phyloP scores from a whole-genome alignment of 768 basidiomycete genomes.

The Cyclocybe cylindracea region DNA sequence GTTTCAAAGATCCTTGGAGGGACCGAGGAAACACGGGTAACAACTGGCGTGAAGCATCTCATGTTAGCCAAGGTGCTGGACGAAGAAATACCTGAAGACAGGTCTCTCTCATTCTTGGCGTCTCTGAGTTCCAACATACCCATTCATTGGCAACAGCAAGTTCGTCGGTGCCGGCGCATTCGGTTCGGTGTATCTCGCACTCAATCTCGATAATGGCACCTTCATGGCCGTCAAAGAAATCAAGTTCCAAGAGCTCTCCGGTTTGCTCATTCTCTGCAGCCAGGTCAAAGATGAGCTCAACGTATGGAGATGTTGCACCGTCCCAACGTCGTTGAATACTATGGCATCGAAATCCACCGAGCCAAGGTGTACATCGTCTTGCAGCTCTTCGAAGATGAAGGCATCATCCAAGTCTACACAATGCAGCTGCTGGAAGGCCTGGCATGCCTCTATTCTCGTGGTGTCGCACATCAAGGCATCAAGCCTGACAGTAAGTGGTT shows the following conservation, averaged over 20 bases:
- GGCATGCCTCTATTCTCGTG: slow-evolving; percentile 88
- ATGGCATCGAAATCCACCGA: slow-evolving; percentile 97
- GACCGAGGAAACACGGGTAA: slow-evolving; percentile 66
- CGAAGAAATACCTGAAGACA: slow-evolving; percentile 90
- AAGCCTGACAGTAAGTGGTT: slow-evolving; percentile 91
- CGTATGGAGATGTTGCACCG: slow-evolving; percentile 99
- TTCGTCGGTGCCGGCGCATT: slow-evolving; percentile 99
- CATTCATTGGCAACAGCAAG: slow-evolving; percentile 96
- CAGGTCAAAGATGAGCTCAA: slow-evolving; percentile 95
- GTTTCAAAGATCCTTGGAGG: slow-evolving; percentile 56
- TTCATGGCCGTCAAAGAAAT: slow-evolving; percentile 99
- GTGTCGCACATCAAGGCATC: slow-evolving; percentile 94
- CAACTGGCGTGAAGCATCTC: slow-evolving; percentile 67
- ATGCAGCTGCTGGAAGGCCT: slow-evolving; percentile 97
- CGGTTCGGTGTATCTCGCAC: slow-evolving; percentile 98
- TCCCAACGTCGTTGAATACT: slow-evolving; percentile 97
- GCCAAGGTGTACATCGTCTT: slow-evolving; percentile 96
- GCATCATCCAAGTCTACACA: slow-evolving; percentile 92
- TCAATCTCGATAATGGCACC: slow-evolving; percentile 93
- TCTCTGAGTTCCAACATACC: slow-evolving; percentile 95
- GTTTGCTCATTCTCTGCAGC: slow-evolving; percentile 84
- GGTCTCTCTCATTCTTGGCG: slow-evolving; percentile 91
- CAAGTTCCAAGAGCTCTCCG: slow-evolving; percentile 91
- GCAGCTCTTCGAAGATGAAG: slow-evolving; percentile 90
- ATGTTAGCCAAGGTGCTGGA: slow-evolving; percentile 91